phyloP scores from a whole-genome alignment of 179 eudicot species.

The Silene coronaria region DNA sequence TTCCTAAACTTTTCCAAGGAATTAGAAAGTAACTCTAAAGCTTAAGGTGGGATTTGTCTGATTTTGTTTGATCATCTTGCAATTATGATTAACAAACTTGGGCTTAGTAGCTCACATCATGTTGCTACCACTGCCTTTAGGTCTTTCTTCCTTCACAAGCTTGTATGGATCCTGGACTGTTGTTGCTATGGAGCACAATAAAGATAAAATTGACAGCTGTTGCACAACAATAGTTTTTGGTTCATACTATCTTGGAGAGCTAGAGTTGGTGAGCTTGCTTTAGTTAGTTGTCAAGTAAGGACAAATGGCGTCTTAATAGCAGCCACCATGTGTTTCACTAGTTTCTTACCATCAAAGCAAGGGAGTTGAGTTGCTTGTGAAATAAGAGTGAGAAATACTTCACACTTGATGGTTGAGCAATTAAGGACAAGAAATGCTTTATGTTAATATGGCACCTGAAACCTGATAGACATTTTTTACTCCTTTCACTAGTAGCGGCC shows the following conservation, averaged over 20 bases:
- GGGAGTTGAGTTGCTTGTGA: not conserved
- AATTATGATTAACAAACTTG: not conserved
- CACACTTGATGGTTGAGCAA: not conserved
- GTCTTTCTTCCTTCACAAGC: conserved; percentile 5
- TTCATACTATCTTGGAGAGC: conserved; percentile 1
- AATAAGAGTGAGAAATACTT: not conserved
- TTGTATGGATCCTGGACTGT: not conserved
- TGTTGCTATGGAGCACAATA: not conserved
- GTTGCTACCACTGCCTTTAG: not conserved
- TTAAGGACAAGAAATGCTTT: not conserved
- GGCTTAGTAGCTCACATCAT: conserved; percentile 6
- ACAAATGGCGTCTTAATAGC: not conserved
- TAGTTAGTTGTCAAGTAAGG: conserved; percentile 1
- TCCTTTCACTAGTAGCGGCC: not conserved
- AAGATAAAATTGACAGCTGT: not conserved
- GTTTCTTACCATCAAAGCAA: not conserved
- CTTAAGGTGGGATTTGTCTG: not conserved
- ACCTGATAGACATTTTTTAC: not conserved
- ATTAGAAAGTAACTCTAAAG: not conserved
- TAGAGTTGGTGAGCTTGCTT: not conserved
- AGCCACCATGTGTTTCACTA: not conserved
- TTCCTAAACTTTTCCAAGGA: not conserved
- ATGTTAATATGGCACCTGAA: not conserved
- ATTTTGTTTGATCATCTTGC: not conserved
- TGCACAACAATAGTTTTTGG: not conserved